Conservation (phyloP, 192 early-diverging fungal genomes). For the Coemansia sp. region DNA sequence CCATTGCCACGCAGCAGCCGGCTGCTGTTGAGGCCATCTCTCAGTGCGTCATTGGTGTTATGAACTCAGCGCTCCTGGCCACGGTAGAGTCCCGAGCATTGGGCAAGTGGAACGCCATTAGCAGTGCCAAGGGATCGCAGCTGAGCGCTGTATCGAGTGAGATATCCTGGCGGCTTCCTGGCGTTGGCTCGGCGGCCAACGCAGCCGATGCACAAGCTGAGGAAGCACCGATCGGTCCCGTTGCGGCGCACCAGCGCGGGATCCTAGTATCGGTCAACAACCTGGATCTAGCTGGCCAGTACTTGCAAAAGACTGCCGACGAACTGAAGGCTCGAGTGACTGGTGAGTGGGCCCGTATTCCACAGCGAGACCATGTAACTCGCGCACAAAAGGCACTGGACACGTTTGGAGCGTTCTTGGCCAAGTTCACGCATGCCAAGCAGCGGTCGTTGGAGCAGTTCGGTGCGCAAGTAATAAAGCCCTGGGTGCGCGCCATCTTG, state of each 20-base stretch:
- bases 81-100: constrained; percentile 34
- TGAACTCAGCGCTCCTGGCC: constrained; percentile 32
- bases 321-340: constrained; percentile 65
- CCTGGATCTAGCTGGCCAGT: constrained; percentile 79
- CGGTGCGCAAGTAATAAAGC: constrained; percentile 75
- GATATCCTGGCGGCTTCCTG: constrained; percentile 27
- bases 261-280: constrained; percentile 80
- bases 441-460: constrained; percentile 74
- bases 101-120: constrained; percentile 14
- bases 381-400: constrained; percentile 31
- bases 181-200: background rate
- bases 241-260: constrained; percentile 32
- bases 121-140: background rate
- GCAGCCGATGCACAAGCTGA: constrained; percentile 1
- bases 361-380: constrained; percentile 1
- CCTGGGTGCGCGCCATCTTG: constrained; percentile 74
- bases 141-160: background rate
- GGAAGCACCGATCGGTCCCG: background rate
- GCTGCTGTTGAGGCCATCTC: constrained; percentile 70
- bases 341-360: constrained; percentile 47
- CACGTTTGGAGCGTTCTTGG: constrained; percentile 31
- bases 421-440: constrained; percentile 58
- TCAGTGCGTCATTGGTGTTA: constrained; percentile 61
- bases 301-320: constrained; percentile 71
- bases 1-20: constrained; percentile 71